Evolutionary conservation across 192 early-diverging fungal genomes (phyloP), one percentile per base, ranked within the genome.

Genomic region (Irineochytrium annulatum): DNA sequence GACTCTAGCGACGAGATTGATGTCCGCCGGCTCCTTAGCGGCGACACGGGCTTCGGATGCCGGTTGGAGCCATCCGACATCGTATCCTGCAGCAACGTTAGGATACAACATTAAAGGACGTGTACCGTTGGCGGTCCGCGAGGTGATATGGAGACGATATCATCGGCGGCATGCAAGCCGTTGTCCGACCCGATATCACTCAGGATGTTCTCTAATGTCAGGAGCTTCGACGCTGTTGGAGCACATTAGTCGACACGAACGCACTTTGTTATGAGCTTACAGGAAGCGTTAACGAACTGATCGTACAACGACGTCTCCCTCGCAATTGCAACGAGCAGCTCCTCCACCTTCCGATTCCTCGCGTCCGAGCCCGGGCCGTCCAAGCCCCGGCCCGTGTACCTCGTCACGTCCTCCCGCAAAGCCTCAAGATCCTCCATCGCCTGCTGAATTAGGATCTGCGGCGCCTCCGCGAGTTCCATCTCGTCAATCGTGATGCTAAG

Each of bases 241-340:
- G 26, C 27, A n/a, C 26, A 41, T 30, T 29, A 35, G 20, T 17
- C 35, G 2, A 17, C 19, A 20, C 27, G 30, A 31, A 1, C 11
- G 17, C 1, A 60, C 37, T 41, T 41, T 41, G 33, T 13, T 27
- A 34, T 48, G 1, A 29, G 11, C 46, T 13, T 60, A 71, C 73
- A 59, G 43, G 46, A 51, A 6, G 52, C 28, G 2, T 67, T 60
- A 33, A 67, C 62, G 62, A 76, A 76, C 59, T 76, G 68, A 19
- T 68, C 74, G 43, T 71, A 76, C 1, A 76, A 34, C 3, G 60
- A 24, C 24, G 69, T 69, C 43, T 70, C 69, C 16, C 55, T 49
- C 14, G 52, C 59, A 29, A 76, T 59, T 17, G 28, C 31, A 24
- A 57, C 57, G 45, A 74, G 49, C 29, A 74, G 44, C 26, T 69